Base-by-base conservation (phyloP, 2,329 filamentous ascomycete species). In the Byssothecium circinans region DNA sequence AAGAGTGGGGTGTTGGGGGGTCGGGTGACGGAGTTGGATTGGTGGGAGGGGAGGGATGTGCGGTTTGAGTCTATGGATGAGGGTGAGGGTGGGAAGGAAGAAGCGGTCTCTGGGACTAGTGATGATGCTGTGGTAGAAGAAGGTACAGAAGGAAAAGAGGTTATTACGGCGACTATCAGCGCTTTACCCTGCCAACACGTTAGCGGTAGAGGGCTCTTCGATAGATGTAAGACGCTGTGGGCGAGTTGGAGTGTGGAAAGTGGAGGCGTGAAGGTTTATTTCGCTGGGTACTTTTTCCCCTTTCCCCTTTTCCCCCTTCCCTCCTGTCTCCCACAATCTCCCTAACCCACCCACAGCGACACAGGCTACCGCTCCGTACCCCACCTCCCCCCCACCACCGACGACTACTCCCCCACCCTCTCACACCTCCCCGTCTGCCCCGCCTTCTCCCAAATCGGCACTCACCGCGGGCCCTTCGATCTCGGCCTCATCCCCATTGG, bases 401-500 rank as follows among this genome's bases (percentile, higher is more conserved):
- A 95, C 67, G 89, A 95, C 73, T 90, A 90, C 67, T 81, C 78
- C 6, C 75, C 82, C 0, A 81, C 85, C 49, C 84, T 85, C 50
- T 43, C 60, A 60, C 76, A 84, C 14, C 76, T 85, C 42, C 90
- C 91, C 4, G 74, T 78, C 18, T 95, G 89, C 65, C 91, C 91
- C 7, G 89, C 91, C 41, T 96, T 96, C 74, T 81, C 82, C 53
- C 81, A 95, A 69, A 91, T 96, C 53, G 92, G 92, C 52, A 74
- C 83, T 14, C 79, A 86, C 43, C 80, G 89, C 27, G 91, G 92
- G 0, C 89, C 90, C 0, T 96, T 96, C 62, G 90, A 96, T 68
- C 81, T 97, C 6, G 92, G 92, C 0, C 74, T 96, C 45, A 94
- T 97, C 55, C 92, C 92, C 32, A 96, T 97, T 58, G 92, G 92